These are phyloP conservation scores for Crithidia acanthocephali DNA, from an alignment of 208 protist species.

Conservation along the genomic window DNA sequence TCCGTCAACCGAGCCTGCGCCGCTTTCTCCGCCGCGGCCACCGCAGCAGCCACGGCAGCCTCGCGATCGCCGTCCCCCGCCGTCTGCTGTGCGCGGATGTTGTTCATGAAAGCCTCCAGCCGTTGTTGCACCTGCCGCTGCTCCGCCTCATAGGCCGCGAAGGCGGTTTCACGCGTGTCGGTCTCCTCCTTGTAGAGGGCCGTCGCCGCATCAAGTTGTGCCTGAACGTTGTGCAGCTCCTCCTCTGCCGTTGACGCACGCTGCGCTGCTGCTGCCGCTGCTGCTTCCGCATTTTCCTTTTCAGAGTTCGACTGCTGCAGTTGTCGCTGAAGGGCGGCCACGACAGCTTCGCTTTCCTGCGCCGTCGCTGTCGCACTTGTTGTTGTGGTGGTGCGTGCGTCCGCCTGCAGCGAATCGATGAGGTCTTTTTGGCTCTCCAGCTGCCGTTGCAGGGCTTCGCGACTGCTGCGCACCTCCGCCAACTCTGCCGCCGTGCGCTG, in stretches of 20 bases:
- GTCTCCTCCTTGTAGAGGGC: slow-evolving; percentile 13
- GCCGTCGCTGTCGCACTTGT: too few species aligned
- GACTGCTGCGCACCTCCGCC: slow-evolving; percentile 19
- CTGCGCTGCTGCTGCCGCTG: slow-evolving; percentile 1
- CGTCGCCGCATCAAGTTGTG: neutral
- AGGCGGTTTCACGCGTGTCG: neutral
- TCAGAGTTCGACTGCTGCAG: neutral
- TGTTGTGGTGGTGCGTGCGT: neutral
- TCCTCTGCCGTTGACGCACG: slow-evolving; percentile 6
- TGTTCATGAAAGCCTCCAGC: neutral
- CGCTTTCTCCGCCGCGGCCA: slow-evolving; percentile 1
- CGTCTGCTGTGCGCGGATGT: slow-evolving; percentile 4
- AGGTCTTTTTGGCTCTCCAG: slow-evolving; percentile 8
- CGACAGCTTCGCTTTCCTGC: neutral
- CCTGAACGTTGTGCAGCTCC: neutral
- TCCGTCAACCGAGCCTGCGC: slow-evolving; percentile 30
- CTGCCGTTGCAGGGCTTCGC: slow-evolving; percentile 17
- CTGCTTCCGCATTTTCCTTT: neutral
- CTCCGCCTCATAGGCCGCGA: slow-evolving; percentile 9
- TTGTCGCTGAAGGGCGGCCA: neutral
- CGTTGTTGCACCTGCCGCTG: slow-evolving; percentile 15
- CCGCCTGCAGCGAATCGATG: neutral
- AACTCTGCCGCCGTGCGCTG: slow-evolving; percentile 19
- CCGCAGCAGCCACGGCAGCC: slow-evolving; percentile 8
- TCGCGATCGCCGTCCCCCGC: slow-evolving; percentile 7